Evolutionary conservation across 78 protist species (phyloP).

Genomic region (Chrysochromulina parva): DNA sequence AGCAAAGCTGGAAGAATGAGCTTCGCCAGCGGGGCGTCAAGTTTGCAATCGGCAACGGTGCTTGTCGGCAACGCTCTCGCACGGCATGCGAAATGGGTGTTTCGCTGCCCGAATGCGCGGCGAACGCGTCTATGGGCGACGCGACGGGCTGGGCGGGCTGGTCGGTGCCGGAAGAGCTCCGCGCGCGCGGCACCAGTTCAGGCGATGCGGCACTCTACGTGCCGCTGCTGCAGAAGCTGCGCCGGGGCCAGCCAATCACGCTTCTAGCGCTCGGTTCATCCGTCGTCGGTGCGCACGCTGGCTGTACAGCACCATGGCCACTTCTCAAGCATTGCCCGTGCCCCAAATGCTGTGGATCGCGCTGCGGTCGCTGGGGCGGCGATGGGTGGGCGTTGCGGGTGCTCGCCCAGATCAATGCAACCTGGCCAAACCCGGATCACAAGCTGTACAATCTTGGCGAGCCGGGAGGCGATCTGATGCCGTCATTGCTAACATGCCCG

Average conservation of each 20-base stretch:
- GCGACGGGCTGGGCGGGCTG: too few species aligned
- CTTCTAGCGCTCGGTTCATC: background rate
- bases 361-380: background rate
- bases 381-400: background rate
- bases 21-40: too few species aligned
- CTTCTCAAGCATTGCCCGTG: background rate
- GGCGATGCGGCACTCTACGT: too few species aligned
- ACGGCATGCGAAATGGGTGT: too few species aligned
- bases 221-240: background rate
- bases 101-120: too few species aligned
- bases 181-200: too few species aligned
- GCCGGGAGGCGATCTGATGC: background rate
- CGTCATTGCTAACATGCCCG: background rate
- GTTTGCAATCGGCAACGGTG: too few species aligned
- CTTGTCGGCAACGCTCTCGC: too few species aligned
- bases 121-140: too few species aligned
- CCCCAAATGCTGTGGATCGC: background rate
- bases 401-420: background rate
- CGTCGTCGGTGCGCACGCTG: background rate
- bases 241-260: background rate
- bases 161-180: too few species aligned
- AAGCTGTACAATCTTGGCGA: background rate
- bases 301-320: background rate
- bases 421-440: background rate
- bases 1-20: too few species aligned